Percentiles rank a stretch among this genome's conserved stretches.
Conservation (phyloP, 2,329 filamentous ascomycete species). For the Cercospora janseana region DNA sequence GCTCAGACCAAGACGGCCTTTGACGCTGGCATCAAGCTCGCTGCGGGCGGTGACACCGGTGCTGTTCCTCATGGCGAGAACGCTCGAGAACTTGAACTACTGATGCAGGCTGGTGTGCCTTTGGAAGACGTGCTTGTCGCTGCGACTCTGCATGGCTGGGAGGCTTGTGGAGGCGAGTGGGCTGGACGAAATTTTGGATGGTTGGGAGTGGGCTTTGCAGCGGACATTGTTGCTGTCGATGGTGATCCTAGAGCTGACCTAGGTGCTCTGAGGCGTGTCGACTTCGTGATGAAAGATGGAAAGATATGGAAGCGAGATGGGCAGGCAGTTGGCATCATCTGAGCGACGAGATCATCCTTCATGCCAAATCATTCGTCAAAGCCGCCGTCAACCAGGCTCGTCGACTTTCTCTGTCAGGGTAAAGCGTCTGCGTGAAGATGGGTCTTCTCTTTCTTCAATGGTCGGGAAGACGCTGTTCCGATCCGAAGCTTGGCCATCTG, state of each 20-base stretch:
- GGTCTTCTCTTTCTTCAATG: too few species aligned
- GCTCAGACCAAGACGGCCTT: slow-evolving; percentile 47
- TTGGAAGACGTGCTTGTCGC: slow-evolving; percentile 52
- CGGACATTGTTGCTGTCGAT: slow-evolving; percentile 54
- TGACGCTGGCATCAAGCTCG: slow-evolving; percentile 51
- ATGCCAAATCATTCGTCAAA: too few species aligned
- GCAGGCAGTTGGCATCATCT: slow-evolving; percentile 28
- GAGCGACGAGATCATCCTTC: not conserved
- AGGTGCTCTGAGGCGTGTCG: slow-evolving; percentile 48
- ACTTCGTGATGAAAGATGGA: slow-evolving; percentile 60
- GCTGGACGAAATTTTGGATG: slow-evolving; percentile 55
- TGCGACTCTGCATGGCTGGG: slow-evolving; percentile 55
- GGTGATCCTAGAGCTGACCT: slow-evolving; percentile 46
- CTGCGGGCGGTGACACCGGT: slow-evolving; percentile 56
- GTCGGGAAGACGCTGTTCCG: too few species aligned
- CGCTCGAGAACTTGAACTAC: slow-evolving; percentile 54
- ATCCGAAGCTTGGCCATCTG: too few species aligned
- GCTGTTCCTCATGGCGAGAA: slow-evolving; percentile 55
- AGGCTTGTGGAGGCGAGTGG: slow-evolving; percentile 54
- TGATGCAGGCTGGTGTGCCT: slow-evolving; percentile 53
- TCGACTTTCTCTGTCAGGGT: too few species aligned
- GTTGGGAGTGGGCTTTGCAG: slow-evolving; percentile 50
- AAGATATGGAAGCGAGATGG: slow-evolving; percentile 48
- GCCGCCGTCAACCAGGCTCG: too few species aligned
- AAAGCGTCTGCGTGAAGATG: too few species aligned